phyloP scores from a whole-genome alignment of 225 moss, liverwort and hornwort species.

The Bryum argenteum region DNA sequence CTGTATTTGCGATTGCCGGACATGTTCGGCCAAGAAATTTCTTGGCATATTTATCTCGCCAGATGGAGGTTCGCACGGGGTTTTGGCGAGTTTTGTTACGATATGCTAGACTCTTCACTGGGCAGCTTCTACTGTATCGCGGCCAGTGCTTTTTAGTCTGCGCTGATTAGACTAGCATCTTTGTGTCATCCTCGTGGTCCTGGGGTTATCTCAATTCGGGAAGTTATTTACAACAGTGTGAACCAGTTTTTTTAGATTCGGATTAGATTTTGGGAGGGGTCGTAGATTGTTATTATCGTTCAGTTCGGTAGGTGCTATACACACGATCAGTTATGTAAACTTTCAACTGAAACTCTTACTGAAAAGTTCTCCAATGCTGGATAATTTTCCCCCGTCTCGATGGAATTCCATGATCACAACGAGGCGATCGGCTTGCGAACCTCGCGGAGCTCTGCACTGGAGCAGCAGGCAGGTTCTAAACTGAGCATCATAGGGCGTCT shows the following conservation, averaged over 20 bases:
- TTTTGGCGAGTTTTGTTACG: constrained; percentile 49
- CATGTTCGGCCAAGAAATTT: constrained; percentile 53
- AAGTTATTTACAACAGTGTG: constrained; percentile 45
- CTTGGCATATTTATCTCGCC: constrained; percentile 65
- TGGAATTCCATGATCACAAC: constrained; percentile 30
- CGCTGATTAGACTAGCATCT: constrained; percentile 46
- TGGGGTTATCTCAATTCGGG: constrained; percentile 45
- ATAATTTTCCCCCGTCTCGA: constrained; percentile 37
- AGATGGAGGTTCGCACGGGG: constrained; percentile 50
- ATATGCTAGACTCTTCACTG: constrained; percentile 44
- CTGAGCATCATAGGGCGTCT: constrained; percentile 6
- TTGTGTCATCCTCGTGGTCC: constrained; percentile 38
- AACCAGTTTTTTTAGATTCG: constrained; percentile 54
- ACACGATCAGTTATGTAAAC: constrained; percentile 60
- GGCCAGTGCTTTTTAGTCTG: constrained; percentile 45
- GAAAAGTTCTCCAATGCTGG: constrained; percentile 45
- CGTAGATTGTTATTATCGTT: constrained; percentile 34
- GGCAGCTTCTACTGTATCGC: constrained; percentile 44
- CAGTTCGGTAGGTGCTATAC: constrained; percentile 48
- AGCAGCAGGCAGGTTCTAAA: constrained; percentile 19
- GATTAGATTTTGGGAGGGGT: constrained; percentile 19
- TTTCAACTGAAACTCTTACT: constrained; percentile 57
- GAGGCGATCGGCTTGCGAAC: constrained; percentile 24
- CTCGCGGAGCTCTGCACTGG: constrained; percentile 23
- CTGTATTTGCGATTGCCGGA: constrained; percentile 50